Conservation (phyloP, 257 asterid species). For the Nemophila menziesii region DNA sequence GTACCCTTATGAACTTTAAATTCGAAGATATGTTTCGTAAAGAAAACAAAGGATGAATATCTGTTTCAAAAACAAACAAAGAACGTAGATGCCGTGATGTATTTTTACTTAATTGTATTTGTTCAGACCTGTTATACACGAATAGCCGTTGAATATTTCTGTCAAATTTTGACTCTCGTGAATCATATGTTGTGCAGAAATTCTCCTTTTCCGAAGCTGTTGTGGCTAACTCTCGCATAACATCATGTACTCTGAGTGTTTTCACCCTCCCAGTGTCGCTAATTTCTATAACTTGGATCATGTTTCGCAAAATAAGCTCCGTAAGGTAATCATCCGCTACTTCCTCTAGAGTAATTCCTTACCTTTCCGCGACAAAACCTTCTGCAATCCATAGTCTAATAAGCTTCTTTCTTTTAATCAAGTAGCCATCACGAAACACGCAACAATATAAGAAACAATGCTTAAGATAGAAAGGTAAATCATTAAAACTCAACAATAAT, state of each 20-base stretch:
- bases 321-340: conserved; percentile 15
- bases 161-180: conserved; percentile 9
- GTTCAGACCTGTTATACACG: neutral
- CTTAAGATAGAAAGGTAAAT: conserved; percentile 16
- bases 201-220: conserved; percentile 7
- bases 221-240: conserved; percentile 13
- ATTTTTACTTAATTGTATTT: no score
- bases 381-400: conserved; percentile 22
- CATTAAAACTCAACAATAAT: conserved; percentile 13
- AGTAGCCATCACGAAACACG: conserved; percentile 12
- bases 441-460: conserved; percentile 20
- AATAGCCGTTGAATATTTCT: neutral
- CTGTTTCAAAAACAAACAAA: neutral
- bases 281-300: conserved; percentile 9
- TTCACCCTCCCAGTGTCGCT: conserved; percentile 9
- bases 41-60: neutral
- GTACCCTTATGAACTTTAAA: conserved; percentile 15
- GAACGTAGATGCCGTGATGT: neutral
- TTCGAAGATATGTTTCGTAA: neutral
- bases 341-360: conserved; percentile 11
- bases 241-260: conserved; percentile 11
- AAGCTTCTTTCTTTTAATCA: conserved; percentile 10
- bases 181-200: conserved; percentile 6
- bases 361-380: conserved; percentile 13
- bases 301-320: conserved; percentile 19